These are phyloP conservation scores for Xylariomycetidae sp. DNA, from an alignment of 2,329 filamentous ascomycete species.

Conservation along the genomic window DNA sequence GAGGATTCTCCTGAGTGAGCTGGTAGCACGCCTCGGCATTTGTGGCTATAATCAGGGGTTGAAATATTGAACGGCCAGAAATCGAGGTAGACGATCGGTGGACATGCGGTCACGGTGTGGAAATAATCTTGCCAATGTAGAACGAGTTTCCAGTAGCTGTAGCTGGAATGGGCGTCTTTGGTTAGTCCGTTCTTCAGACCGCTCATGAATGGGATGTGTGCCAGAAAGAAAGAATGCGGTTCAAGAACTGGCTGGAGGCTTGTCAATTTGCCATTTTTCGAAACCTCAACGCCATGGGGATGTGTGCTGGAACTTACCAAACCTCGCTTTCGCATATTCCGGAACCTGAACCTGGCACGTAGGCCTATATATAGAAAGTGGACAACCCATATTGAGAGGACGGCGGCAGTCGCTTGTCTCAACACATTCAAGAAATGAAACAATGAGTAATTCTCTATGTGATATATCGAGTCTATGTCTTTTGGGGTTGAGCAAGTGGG, in stretches of 20 bases:
- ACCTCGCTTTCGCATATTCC: no score
- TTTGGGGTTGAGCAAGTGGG: no score
- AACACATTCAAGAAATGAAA: no score
- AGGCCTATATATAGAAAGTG: no score
- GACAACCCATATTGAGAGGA: no score
- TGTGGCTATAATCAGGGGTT: conserved; percentile 7
- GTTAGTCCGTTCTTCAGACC: conserved; percentile 1
- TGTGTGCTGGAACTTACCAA: no score
- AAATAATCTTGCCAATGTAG: conserved; percentile 10
- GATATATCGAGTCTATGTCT: no score
- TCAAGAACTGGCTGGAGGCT: conserved; percentile 7
- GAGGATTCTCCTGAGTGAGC: conserved; percentile 7
- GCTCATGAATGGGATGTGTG: conserved; percentile 5
- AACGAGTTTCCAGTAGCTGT: neutral
- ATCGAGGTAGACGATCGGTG: conserved; percentile 16
- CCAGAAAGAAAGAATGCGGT: conserved; percentile 5
- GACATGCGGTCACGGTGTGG: conserved; percentile 4
- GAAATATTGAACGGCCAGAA: conserved; percentile 14
- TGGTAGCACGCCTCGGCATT: conserved; percentile 8
- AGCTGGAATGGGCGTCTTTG: conserved; percentile 3
- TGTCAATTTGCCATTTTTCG: no score
- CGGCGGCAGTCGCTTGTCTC: no score
- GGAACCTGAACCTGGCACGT: no score
- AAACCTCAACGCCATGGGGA: no score
- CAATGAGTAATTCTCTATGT: no score